phyloP scores from a whole-genome alignment of 31 red algal genomes.

The Porphyra umbilicalis region DNA sequence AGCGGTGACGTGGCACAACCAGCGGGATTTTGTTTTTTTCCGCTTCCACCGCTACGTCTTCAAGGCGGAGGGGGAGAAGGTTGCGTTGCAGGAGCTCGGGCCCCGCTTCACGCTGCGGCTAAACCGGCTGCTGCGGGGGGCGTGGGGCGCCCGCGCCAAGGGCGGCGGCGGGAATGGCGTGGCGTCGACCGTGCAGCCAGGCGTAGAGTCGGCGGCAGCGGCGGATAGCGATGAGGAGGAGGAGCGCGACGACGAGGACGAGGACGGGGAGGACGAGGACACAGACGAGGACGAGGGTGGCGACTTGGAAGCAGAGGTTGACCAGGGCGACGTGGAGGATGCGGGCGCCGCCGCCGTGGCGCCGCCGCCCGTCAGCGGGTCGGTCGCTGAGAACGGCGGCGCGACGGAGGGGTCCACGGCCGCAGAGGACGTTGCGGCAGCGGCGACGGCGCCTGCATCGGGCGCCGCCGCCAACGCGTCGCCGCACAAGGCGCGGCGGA shows the following conservation, averaged over 20 bases:
- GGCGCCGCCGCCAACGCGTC: neutral
- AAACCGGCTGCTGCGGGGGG: constrained; percentile 49
- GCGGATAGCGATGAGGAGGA: too few relatives aligned
- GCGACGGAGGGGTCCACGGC: too few relatives aligned
- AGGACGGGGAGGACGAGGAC: neutral
- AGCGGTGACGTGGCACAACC: constrained; percentile 92
- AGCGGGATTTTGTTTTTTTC: constrained; percentile 97
- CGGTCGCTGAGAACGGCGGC: too few relatives aligned
- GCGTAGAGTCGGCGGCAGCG: too few relatives aligned
- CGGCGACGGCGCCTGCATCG: too few relatives aligned
- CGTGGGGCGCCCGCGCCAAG: neutral
- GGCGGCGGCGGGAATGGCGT: too few relatives aligned
- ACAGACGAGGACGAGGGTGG: neutral
- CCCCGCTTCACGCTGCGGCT: constrained; percentile 94
- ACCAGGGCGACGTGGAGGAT: neutral
- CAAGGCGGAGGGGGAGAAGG: constrained; percentile 22
- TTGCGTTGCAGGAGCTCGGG: constrained; percentile 87
- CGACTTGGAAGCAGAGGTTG: too few relatives aligned
- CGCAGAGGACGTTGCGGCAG: neutral
- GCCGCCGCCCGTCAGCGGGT: too few relatives aligned
- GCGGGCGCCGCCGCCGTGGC: neutral
- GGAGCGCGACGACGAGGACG: neutral
- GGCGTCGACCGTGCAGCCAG: too few relatives aligned
- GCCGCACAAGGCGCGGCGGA: neutral
- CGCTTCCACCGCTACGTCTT: constrained; percentile 94